phyloP scores from a whole-genome alignment of 768 basidiomycete genomes.

The Phylloporus rhodoxanthus region DNA sequence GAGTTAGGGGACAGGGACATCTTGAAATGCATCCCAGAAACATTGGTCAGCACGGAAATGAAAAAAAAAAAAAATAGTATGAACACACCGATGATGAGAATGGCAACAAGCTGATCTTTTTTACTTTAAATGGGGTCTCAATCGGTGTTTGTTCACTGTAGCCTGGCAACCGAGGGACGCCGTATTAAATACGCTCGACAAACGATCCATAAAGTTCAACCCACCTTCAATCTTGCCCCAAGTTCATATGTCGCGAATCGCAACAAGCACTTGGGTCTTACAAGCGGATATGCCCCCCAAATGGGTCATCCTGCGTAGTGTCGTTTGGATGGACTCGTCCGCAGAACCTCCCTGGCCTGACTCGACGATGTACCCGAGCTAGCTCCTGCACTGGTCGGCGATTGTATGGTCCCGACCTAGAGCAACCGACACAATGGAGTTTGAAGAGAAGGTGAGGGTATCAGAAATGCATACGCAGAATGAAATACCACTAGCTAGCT shows the following conservation, averaged over 20 bases:
- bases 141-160: conserved; percentile 73
- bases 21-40: no score
- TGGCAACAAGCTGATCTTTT: no score
- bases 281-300: conserved; percentile 84
- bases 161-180: conserved; percentile 35
- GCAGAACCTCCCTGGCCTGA: conserved; percentile 35
- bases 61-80: no score
- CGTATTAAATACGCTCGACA: neutral
- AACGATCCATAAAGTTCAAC: conserved; percentile 6
- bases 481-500: conserved; percentile 71
- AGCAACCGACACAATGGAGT: conserved; percentile 61
- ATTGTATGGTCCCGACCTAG: conserved; percentile 95
- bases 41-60: no score
- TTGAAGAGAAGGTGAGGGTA: conserved; percentile 48
- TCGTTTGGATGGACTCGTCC: conserved; percentile 73
- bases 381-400: conserved; percentile 66
- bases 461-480: neutral
- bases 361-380: conserved; percentile 84
- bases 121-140: no score
- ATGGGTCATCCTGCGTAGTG: conserved; percentile 70
- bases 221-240: conserved; percentile 90
- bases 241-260: conserved; percentile 61
- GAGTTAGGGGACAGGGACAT: no score
- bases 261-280: conserved; percentile 83
- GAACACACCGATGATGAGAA: no score